phyloP scores from a whole-genome alignment of 345 rosid genomes.

The Lepidium aucheri region DNA sequence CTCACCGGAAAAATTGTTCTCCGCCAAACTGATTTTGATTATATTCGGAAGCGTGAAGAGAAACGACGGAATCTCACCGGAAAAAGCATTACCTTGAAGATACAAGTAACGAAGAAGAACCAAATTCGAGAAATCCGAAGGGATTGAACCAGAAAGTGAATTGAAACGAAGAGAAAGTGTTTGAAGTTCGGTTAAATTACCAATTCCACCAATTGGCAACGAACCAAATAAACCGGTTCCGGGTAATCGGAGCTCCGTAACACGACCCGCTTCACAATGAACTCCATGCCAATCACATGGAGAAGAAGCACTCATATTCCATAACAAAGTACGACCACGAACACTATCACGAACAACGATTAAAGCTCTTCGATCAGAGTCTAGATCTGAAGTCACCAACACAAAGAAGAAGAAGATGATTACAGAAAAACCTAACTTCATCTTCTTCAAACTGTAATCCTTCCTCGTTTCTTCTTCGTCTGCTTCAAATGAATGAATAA shows the following conservation, averaged over 20 bases:
- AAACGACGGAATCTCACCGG: constrained; percentile 69
- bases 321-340: constrained; percentile 56
- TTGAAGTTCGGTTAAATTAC: constrained; percentile 60
- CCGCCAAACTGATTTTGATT: constrained; percentile 49
- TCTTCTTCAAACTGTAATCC: background rate
- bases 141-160: constrained; percentile 57
- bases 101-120: constrained; percentile 49
- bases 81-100: constrained; percentile 58
- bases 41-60: constrained; percentile 48
- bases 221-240: constrained; percentile 64
- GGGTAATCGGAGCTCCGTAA: constrained; percentile 55
- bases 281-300: constrained; percentile 86
- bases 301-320: constrained; percentile 41
- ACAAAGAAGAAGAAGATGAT: background rate
- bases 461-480: background rate
- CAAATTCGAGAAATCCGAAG: constrained; percentile 55
- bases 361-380: constrained; percentile 62
- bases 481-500: background rate
- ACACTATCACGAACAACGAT: constrained; percentile 48
- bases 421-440: background rate
- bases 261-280: constrained; percentile 38
- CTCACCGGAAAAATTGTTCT: constrained; percentile 52
- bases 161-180: constrained; percentile 79
- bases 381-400: constrained; percentile 52
- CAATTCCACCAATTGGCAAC: constrained; percentile 44